Percentiles rank a stretch among this genome's conserved stretches.
These are phyloP conservation scores for Coffea humblotiana DNA, from an alignment of 305 asterid genomes.

Conservation along the genomic window DNA sequence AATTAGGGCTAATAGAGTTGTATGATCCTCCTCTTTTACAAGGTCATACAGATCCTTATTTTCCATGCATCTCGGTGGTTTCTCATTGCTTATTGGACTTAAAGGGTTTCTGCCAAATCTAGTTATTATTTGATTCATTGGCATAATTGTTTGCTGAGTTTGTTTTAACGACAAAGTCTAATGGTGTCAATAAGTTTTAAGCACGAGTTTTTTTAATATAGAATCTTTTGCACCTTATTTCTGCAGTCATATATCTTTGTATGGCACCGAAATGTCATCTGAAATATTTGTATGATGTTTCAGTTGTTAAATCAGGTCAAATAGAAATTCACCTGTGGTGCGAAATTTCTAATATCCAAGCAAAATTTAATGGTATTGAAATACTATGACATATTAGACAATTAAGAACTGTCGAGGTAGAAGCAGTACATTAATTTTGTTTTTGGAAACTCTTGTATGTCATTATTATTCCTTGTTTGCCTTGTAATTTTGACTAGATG, in stretches of 20 bases:
- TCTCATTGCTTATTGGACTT: too few species aligned
- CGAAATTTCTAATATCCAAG: neutral
- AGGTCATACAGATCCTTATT: too few species aligned
- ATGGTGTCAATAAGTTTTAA: too few species aligned
- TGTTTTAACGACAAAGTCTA: too few species aligned
- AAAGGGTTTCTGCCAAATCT: too few species aligned
- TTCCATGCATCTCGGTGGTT: too few species aligned
- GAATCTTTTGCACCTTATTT: neutral
- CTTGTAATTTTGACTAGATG: neutral
- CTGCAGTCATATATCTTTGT: neutral
- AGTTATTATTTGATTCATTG: too few species aligned
- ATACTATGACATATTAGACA: neutral
- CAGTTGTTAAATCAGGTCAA: neutral
- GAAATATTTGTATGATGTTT: neutral
- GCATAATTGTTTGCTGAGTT: too few species aligned
- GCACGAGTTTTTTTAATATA: too few species aligned
- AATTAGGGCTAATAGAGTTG: neutral
- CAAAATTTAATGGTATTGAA: neutral
- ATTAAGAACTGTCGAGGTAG: too few species aligned
- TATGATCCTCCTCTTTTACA: neutral
- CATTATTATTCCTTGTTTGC: neutral
- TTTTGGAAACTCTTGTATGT: neutral
- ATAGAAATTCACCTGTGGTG: neutral
- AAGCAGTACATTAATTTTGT: neutral
- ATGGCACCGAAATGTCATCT: neutral